Conservation (phyloP, 2,329 filamentous ascomycete genomes). For the Nemania bipapillata region DNA sequence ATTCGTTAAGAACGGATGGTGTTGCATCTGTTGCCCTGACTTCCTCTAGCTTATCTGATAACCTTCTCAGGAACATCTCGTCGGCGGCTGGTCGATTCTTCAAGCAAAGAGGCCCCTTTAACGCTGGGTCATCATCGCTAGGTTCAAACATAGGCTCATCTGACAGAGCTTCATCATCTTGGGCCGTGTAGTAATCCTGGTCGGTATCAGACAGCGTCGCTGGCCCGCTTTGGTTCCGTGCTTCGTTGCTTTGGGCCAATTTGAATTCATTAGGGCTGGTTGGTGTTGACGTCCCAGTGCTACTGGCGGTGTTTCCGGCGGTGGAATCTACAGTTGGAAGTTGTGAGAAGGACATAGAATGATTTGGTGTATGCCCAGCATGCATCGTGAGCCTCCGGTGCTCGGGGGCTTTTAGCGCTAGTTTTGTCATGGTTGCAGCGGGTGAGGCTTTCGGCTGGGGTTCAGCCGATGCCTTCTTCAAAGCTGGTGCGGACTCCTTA, state of each 20-base stretch:
- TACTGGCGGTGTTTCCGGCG: slow-evolving; percentile 55
- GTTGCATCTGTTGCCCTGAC: slow-evolving; percentile 60
- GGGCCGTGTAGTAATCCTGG: slow-evolving; percentile 32
- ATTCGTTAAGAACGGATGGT: slow-evolving; percentile 56
- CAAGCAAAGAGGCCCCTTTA: slow-evolving; percentile 66
- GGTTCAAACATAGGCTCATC: slow-evolving; percentile 53
- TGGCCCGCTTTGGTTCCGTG: slow-evolving; percentile 36
- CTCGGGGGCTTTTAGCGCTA: slow-evolving; percentile 61
- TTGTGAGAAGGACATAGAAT: slow-evolving; percentile 64
- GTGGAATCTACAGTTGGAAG: slow-evolving; percentile 60
- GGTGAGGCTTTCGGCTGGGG: slow-evolving; percentile 47
- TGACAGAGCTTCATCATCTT: slow-evolving; percentile 6
- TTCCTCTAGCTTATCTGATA: slow-evolving; percentile 64
- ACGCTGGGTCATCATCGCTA: slow-evolving; percentile 57
- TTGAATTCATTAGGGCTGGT: slow-evolving; percentile 38
- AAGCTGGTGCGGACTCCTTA: slow-evolving; percentile 48
- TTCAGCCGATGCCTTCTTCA: slow-evolving; percentile 45
- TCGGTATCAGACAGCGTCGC: slow-evolving; percentile 24
- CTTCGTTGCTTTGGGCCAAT: not conserved
- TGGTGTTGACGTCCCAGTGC: slow-evolving; percentile 56
- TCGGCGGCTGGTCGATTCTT: slow-evolving; percentile 67
- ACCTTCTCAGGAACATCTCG: slow-evolving; percentile 62
- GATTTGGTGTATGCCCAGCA: slow-evolving; percentile 71
- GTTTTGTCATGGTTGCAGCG: slow-evolving; percentile 58
- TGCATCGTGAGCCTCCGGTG: slow-evolving; percentile 67